Evolutionary conservation across 2,329 filamentous ascomycete species (phyloP).

Genomic region (Colletotrichum horii): DNA sequence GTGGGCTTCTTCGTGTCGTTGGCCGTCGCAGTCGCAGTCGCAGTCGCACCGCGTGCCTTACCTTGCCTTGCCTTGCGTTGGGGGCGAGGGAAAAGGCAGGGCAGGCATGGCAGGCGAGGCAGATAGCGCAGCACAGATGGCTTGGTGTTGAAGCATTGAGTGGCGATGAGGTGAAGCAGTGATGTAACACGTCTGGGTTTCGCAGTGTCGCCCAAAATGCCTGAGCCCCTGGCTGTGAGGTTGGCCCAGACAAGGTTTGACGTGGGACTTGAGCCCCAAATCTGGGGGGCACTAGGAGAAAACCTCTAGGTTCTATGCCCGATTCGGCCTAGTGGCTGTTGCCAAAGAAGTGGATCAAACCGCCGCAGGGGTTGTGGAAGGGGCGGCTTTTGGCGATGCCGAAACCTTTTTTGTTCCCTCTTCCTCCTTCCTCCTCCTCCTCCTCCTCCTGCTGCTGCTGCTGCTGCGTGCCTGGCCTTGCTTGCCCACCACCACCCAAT

Average conservation of each 20-base stretch:
- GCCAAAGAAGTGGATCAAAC: conserved; percentile 23
- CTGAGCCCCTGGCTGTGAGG: conserved; percentile 16
- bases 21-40: not conserved
- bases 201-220: conserved; percentile 27
- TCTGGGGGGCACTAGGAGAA: conserved; percentile 21
- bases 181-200: conserved; percentile 53
- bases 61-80: not conserved
- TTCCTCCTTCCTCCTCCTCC: not conserved
- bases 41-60: not conserved
- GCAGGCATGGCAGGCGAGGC: not conserved
- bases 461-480: not conserved
- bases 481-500: not conserved
- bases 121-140: not conserved
- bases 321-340: not conserved
- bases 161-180: conserved; percentile 46
- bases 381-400: conserved; percentile 18
- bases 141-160: conserved; percentile 27
- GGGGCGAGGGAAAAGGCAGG: not conserved
- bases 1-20: not conserved
- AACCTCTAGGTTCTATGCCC: not conserved
- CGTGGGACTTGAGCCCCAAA: conserved; percentile 22
- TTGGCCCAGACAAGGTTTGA: conserved; percentile 16
- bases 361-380: conserved; percentile 16
- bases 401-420: conserved; percentile 19
- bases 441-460: not conserved